Percentiles rank a stretch among this genome's conserved stretches.
Evolutionary conservation across 2,329 filamentous ascomycete species (phyloP).

Genomic region (Delphinella strobiligena): DNA sequence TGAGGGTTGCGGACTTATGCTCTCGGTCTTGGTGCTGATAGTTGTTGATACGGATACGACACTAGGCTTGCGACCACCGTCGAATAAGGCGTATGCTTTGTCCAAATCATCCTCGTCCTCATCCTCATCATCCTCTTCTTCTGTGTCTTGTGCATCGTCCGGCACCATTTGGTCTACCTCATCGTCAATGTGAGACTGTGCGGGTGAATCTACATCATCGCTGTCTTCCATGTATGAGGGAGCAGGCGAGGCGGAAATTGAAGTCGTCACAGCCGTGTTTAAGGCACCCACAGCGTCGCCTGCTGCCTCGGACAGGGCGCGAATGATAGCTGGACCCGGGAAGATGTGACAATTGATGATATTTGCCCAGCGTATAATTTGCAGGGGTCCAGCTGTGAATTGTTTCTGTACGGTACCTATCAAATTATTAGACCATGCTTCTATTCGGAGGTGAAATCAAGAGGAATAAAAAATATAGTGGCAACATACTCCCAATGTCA

Average conservation of each 20-base stretch:
- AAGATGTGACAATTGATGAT: slow-evolving; percentile 42
- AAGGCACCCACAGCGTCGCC: slow-evolving; percentile 33
- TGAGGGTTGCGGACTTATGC: slow-evolving; percentile 36
- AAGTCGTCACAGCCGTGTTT: slow-evolving; percentile 39
- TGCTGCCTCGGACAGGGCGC: slow-evolving; percentile 37
- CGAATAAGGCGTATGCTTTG: slow-evolving; percentile 9
- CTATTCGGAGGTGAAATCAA: too few species aligned
- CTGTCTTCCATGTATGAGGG: slow-evolving; percentile 34
- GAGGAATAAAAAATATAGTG: too few species aligned
- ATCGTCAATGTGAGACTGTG: slow-evolving; percentile 12
- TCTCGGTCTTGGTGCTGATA: slow-evolving; percentile 67
- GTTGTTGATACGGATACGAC: slow-evolving; percentile 69
- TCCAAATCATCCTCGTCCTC: slow-evolving; percentile 11
- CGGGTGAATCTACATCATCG: slow-evolving; percentile 19
- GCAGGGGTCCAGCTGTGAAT: slow-evolving; percentile 38
- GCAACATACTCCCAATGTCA: slow-evolving; percentile 41
- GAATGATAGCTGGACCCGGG: slow-evolving; percentile 39
- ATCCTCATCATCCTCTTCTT: slow-evolving; percentile 27
- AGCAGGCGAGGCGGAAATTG: slow-evolving; percentile 32
- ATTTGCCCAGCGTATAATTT: slow-evolving; percentile 40
- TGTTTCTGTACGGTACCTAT: slow-evolving; percentile 43
- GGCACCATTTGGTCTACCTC: slow-evolving; percentile 13
- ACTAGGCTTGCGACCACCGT: slow-evolving; percentile 57
- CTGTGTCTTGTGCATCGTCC: slow-evolving; percentile 35
- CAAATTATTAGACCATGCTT: not conserved